Base-by-base conservation (phyloP, 345 rosid genomes). In the Populus pruinosa region DNA sequence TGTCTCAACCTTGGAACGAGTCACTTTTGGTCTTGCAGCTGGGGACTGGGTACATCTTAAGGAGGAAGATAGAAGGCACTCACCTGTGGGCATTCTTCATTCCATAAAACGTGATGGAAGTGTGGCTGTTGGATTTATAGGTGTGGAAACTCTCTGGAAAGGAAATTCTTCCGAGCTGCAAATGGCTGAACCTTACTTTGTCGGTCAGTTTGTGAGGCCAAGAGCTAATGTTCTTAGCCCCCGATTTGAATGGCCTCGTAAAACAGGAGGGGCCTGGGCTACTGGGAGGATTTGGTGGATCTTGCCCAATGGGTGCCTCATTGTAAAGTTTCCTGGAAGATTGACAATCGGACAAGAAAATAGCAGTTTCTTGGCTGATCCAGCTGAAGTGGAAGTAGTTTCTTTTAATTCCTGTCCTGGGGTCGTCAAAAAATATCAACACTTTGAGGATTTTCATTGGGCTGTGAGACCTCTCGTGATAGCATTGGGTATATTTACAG, bases 401-500 rank as follows among this genome's bases (percentile, higher is more conserved):
- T 83, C 88, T 53, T 96, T 96, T 66, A 64, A 73, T 61, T 81
- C 87, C 17, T 93, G 90, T 81, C 83, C 81, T 1, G 98, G 98
- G 41, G 77, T 92, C 21, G 83, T 88, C 68, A 79, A 87, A 68
- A 93, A 92, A 67, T 96, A 90, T 80, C 88, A 92, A 77, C 99
- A 96, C 85, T 91, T 96, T 2, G 98, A 96, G 87, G 97, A 96
- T 82, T 85, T 90, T 69, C 99, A 93, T 81, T 96, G 98, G 99
- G 89, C 89, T 25, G 93, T 93, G 62, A 93, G 98, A 81, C 99
- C 98, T 13, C 82, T 92, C 67, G 79, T 93, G 70, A 84, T 92
- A 74, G 93, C 93, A 1, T 70, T 90, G 70, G 91, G 96, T 69
- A 74, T 96, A 3, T 85, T 96, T 66, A 86, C 96, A 35, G 89